A percentile compares a stretch with the other conserved stretches of the same genome.
Evolutionary conservation across 768 basidiomycete species (phyloP).

Genomic region (Amanita molliuscula): DNA sequence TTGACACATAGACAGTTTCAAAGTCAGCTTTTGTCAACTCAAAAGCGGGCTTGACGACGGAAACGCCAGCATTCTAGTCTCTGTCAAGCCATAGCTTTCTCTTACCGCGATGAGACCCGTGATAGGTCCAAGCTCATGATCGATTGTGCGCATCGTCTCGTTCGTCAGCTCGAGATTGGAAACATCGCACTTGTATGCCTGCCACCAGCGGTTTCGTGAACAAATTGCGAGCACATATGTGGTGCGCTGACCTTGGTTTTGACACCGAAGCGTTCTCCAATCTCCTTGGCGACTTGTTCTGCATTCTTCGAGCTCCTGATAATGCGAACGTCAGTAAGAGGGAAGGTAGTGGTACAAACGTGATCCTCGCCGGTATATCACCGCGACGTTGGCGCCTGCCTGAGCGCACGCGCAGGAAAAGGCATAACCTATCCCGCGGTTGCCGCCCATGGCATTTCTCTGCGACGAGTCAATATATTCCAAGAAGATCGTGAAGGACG

Average conservation of each 20-base stretch:
- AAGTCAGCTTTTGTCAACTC: constrained; percentile 50
- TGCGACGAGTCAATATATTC: constrained; percentile 6
- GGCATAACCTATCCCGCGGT: constrained; percentile 50
- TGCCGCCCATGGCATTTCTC: constrained; percentile 48
- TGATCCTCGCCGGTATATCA: constrained; percentile 42
- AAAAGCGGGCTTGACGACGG: constrained; percentile 50
- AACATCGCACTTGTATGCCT: constrained; percentile 60
- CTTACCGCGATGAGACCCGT: constrained; percentile 46
- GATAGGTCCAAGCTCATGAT: constrained; percentile 37
- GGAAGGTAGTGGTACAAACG: background rate
- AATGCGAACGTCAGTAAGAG: background rate
- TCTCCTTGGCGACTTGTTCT: constrained; percentile 31
- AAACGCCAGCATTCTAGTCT: constrained; percentile 53
- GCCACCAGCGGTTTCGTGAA: background rate
- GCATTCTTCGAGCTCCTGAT: constrained; percentile 38
- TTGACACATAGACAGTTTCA: constrained; percentile 43
- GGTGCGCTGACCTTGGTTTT: constrained; percentile 25
- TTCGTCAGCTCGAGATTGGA: constrained; percentile 32
- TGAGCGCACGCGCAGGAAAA: constrained; percentile 41
- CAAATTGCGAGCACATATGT: background rate
- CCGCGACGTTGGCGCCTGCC: constrained; percentile 48
- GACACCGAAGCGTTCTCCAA: constrained; percentile 35
- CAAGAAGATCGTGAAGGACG: no score
- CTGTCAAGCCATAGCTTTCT: background rate
- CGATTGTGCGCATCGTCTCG: constrained; percentile 35